phyloP scores from a whole-genome alignment of 208 protist genomes.

The Leishmania mexicana region DNA sequence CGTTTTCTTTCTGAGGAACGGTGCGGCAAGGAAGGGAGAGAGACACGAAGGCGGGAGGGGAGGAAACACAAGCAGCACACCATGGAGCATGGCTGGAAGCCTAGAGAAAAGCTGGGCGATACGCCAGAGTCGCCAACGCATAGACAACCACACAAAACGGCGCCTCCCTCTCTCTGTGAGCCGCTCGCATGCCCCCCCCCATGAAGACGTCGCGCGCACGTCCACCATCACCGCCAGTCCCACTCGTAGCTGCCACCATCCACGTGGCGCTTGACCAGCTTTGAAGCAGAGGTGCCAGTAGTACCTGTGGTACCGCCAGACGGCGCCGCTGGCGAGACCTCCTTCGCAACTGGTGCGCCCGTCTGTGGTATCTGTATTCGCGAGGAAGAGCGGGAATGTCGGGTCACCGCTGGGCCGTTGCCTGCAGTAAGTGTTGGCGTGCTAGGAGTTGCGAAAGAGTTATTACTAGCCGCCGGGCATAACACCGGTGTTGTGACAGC shows the following conservation, averaged over 20 bases:
- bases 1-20: background rate
- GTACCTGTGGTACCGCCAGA: background rate
- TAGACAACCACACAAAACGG: background rate
- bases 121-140: background rate
- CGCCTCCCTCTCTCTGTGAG: background rate
- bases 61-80: conserved; percentile 1
- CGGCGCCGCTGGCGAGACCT: background rate
- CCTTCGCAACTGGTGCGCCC: background rate
- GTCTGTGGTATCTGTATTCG: conserved; percentile 9
- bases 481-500: background rate
- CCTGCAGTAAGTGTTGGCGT: background rate
- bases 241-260: conserved; percentile 54
- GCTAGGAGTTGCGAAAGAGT: background rate
- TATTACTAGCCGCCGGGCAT: background rate
- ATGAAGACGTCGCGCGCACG: background rate
- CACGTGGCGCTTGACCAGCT: conserved; percentile 41
- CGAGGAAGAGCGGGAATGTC: conserved; percentile 19
- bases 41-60: conserved; percentile 6
- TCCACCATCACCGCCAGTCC: conserved; percentile 38
- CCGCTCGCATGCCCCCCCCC: background rate
- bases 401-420: background rate
- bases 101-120: background rate
- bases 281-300: background rate
- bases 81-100: background rate
- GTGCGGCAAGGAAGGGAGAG: background rate